Conservation (phyloP, 2,329 filamentous ascomycete genomes). For the Raffaelea albimanens region DNA sequence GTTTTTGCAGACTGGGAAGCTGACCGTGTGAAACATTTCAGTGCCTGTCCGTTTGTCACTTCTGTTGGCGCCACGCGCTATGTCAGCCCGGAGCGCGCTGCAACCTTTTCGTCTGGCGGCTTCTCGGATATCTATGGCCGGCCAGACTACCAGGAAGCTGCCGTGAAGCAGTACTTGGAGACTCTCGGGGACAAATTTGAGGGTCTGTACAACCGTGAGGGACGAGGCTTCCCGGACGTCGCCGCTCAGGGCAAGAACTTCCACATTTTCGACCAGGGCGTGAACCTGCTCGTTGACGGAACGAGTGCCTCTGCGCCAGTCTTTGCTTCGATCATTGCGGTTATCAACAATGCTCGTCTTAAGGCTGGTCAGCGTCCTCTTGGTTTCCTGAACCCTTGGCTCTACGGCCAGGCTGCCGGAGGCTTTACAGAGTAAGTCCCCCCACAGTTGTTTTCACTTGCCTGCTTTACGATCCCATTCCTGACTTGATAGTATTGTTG, state of each 20-base stretch:
- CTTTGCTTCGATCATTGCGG: conserved; percentile 41
- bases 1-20: too few relatives aligned
- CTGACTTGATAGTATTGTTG: conserved; percentile 2
- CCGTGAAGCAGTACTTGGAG: conserved; percentile 28
- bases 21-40: not conserved
- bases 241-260: conserved; percentile 50
- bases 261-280: conserved; percentile 22
- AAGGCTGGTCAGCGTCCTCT: conserved; percentile 35
- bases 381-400: conserved; percentile 41
- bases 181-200: conserved; percentile 22
- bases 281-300: conserved; percentile 23
- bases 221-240: conserved; percentile 41
- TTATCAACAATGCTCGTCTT: conserved; percentile 45
- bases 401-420: conserved; percentile 25
- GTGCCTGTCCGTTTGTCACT: conserved; percentile 57
- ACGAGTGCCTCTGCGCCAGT: conserved; percentile 45
- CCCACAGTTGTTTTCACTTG: too few relatives aligned
- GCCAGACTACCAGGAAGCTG: conserved; percentile 33
- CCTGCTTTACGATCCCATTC: too few relatives aligned
- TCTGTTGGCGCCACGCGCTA: conserved; percentile 48
- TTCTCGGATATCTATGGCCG: conserved; percentile 41
- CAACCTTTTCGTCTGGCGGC: conserved; percentile 37
- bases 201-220: conserved; percentile 32
- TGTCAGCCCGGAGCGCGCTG: conserved; percentile 27
- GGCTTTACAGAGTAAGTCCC: conserved; percentile 8